Evolutionary conservation across 176 grass and related monocot species (phyloP).

Genomic region (maize (Zea mays)): DNA sequence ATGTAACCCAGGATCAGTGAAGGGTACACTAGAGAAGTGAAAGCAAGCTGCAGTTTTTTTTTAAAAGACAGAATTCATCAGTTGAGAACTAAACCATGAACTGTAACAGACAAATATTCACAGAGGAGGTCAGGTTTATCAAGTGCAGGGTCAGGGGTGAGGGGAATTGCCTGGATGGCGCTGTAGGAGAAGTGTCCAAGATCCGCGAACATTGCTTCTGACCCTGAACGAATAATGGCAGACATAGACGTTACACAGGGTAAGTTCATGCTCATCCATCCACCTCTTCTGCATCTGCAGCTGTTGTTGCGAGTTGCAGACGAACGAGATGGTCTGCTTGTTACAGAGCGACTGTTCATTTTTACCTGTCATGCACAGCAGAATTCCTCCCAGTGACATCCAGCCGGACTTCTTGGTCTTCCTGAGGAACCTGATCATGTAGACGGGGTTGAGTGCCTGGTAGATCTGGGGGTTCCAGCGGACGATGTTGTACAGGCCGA

Average conservation of each 20-base stretch:
- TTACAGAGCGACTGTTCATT: too few relatives aligned
- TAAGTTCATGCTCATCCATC: neutral
- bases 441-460: constrained; percentile 59
- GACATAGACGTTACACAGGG: neutral
- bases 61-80: neutral
- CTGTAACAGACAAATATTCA: neutral
- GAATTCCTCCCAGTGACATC: constrained; percentile 94
- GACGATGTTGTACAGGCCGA: constrained; percentile 88
- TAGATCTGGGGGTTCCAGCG: constrained; percentile 80
- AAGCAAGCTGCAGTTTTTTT: constrained; percentile 59
- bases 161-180: constrained; percentile 74
- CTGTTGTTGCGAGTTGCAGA: neutral
- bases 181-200: constrained; percentile 96
- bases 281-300: neutral
- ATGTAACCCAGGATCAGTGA: constrained; percentile 93
- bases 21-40: constrained; percentile 86
- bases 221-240: constrained; percentile 65
- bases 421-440: constrained; percentile 86
- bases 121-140: neutral
- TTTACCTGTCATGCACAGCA: constrained; percentile 93
- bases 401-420: constrained; percentile 93
- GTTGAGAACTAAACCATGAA: neutral
- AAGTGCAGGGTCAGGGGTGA: neutral
- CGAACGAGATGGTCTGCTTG: neutral
- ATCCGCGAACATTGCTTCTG: constrained; percentile 99